phyloP scores from a whole-genome alignment of 352 stramenopile genomes.

The Chrysophaeum taylorii region DNA sequence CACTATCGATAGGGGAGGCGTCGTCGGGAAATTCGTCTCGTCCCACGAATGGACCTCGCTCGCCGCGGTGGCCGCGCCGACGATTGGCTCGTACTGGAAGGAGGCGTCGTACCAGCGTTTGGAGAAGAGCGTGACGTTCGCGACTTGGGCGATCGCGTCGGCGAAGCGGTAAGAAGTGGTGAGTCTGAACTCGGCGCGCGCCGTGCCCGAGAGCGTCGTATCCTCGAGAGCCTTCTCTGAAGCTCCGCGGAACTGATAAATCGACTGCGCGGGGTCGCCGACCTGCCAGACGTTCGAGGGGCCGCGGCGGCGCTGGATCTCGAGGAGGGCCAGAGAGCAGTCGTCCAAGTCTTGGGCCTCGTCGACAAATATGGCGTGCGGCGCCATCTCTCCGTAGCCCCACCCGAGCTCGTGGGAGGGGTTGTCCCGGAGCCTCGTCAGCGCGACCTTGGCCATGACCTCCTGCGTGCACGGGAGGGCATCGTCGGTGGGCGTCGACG shows the following conservation, averaged over 20 bases:
- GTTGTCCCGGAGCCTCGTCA: not conserved
- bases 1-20: not conserved
- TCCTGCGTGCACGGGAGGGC: not conserved
- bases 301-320: not conserved
- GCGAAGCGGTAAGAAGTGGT: not conserved
- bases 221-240: not conserved
- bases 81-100: not conserved
- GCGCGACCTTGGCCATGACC: not conserved
- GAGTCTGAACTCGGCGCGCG: not conserved
- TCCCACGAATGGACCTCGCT: not conserved
- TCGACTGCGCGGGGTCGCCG: not conserved
- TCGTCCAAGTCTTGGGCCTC: slow-evolving; percentile 6
- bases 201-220: not conserved
- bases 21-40: not conserved
- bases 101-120: not conserved
- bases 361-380: slow-evolving; percentile 2
- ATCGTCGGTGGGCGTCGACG: not conserved
- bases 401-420: not conserved
- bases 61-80: not conserved
- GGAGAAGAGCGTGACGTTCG: not conserved
- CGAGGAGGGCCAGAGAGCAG: not conserved
- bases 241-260: not conserved
- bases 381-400: not conserved
- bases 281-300: not conserved
- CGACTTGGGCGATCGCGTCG: not conserved